These are phyloP conservation scores for Pythium scleroteichum DNA, from an alignment of 352 stramenopile species.

Conservation along the genomic window DNA sequence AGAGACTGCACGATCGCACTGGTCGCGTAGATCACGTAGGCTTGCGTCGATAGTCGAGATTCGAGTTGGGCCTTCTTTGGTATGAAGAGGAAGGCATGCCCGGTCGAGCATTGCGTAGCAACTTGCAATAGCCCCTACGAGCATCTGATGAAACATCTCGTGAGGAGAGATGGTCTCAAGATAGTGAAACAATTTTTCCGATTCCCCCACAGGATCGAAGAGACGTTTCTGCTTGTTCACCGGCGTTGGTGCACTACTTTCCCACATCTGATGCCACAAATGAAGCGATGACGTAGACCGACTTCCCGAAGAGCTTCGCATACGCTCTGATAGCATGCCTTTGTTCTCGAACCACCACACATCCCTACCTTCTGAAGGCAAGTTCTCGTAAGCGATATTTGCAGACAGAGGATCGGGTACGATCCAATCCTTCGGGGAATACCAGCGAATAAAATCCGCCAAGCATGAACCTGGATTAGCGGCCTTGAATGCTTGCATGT, in stretches of 20 bases:
- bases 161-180: slow-evolving; percentile 77
- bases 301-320: slow-evolving; percentile 41
- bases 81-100: slow-evolving; percentile 31
- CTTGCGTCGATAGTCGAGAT: slow-evolving; percentile 41
- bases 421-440: slow-evolving; percentile 84
- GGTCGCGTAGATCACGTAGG: slow-evolving; percentile 37
- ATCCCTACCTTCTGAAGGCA: slow-evolving; percentile 46
- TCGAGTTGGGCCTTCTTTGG: slow-evolving; percentile 6
- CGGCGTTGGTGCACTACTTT: slow-evolving; percentile 45
- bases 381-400: slow-evolving; percentile 5
- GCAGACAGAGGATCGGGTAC: slow-evolving; percentile 32
- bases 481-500: slow-evolving; percentile 88
- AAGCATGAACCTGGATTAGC: slow-evolving; percentile 67
- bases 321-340: slow-evolving; percentile 73
- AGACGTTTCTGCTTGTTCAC: slow-evolving; percentile 64
- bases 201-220: slow-evolving; percentile 74
- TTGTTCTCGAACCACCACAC: slow-evolving; percentile 73
- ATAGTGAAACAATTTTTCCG: slow-evolving; percentile 83
- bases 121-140: slow-evolving; percentile 59
- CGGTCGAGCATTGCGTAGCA: slow-evolving; percentile 57
- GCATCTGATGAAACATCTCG: slow-evolving; percentile 82
- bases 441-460: slow-evolving; percentile 83
- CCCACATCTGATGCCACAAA: slow-evolving; percentile 81
- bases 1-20: slow-evolving; percentile 49
- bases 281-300: slow-evolving; percentile 33